Evolutionary conservation across 176 grass and related monocot species (phyloP), one percentile per base, ranked within the genome.

Genomic region (Saccharum officinarum): DNA sequence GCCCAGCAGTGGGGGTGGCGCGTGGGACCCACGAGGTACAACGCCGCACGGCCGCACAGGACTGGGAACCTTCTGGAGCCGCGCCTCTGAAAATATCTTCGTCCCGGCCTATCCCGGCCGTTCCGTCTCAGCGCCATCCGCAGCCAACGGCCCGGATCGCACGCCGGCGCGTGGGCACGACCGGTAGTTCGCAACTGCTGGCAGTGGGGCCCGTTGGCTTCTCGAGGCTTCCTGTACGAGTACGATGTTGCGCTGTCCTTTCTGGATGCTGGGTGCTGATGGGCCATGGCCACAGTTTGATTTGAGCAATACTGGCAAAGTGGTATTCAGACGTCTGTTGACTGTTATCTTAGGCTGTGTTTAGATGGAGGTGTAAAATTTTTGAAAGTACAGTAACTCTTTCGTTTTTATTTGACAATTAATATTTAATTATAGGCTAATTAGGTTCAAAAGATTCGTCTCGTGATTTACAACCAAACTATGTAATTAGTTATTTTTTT

Each of bases 51-150:
- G 2, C 13, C 2, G 44, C 59, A 6, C 20, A 8, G 60, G 1
- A 6, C 25, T 28, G 44, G 63, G 90, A 92, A 89, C 67, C 72
- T 89, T 92, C 47, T 52, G 47, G 47, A 52, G 15, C 5, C 16
- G 47, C 47, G 16, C 5, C 47, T 5, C 46, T 3, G 16, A 18
- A 17, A 49, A 49, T 49, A 49, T 49, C 46, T 49, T 3, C 13
- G 13, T 16, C 8, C 46, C 46, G 10, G 12, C 46, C 15, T 52
- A 52, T 80, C 46, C 7, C 2, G 2, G 14, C 87, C 50, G 83
- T 85, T 85, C 37, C 63, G 2, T 20, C 9, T 0, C 7, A n/a
- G 11, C 20, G 20, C 23, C 76, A 49, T 37, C 84, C 22, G 5
- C 25, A 4, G 5, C 57, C 46, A 28, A 83, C 73, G 40, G 74